phyloP scores from a whole-genome alignment of 2,329 filamentous ascomycete species.

The Teratosphaeria epicoccoides region DNA sequence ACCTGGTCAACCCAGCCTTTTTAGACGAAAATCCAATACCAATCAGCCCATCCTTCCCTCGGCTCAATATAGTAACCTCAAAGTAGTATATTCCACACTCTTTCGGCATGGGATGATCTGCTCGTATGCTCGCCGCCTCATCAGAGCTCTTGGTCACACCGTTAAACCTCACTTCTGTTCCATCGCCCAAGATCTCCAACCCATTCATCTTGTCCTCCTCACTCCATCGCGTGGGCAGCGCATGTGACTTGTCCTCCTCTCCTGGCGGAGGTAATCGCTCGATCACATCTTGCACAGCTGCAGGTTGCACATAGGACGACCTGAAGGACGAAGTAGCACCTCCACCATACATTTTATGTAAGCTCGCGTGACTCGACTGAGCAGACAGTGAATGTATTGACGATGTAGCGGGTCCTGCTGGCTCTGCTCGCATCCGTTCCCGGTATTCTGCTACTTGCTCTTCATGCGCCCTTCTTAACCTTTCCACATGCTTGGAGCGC shows the following conservation, averaged over 20 bases:
- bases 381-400: conserved; percentile 36
- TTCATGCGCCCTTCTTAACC: conserved; percentile 48
- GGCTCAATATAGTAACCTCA: conserved; percentile 58
- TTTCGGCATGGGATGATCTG: conserved; percentile 75
- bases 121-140: conserved; percentile 72
- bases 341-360: conserved; percentile 50
- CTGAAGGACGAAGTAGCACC: conserved; percentile 16
- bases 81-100: conserved; percentile 94
- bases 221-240: conserved; percentile 75
- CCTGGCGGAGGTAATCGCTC: conserved; percentile 54
- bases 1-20: conserved; percentile 48
- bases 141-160: conserved; percentile 46
- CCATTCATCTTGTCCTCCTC: conserved; percentile 61
- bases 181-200: conserved; percentile 65
- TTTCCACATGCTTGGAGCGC: conserved; percentile 66
- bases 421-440: conserved; percentile 12
- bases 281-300: conserved; percentile 73
- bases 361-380: conserved; percentile 42
- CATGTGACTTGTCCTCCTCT: conserved; percentile 53
- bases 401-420: conserved; percentile 18
- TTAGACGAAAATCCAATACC: conserved; percentile 51
- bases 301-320: conserved; percentile 45
- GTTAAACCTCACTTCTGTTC: conserved; percentile 57
- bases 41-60: conserved; percentile 50
- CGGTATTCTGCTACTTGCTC: conserved; percentile 37